Base-by-base conservation (phyloP, 177 flowering plant genomes). In the Tripterygium wilfordii region DNA sequence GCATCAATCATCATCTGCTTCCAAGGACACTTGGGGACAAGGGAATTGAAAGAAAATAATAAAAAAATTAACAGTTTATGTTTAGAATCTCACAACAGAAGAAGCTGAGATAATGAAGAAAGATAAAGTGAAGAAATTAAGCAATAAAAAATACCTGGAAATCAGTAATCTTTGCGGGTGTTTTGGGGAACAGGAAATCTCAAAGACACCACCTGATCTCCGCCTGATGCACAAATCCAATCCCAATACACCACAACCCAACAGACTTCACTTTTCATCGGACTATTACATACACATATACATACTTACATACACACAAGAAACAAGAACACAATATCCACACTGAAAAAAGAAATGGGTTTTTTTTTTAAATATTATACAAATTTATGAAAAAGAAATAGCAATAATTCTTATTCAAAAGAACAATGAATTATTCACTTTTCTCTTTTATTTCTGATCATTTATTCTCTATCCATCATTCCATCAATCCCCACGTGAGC, bases 141-240 rank as follows among this genome's bases (percentile, higher is more conserved):
- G 31, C 24, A 55, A 36, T 35, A 47, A 48, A 53, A 53, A 57
- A 57, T 60, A 72, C 83, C 83, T 74, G 70, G 70, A 71, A 60
- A 63, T 52, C 67, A 38, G 77, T 52, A 58, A 42, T 42, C 63
- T 47, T 33, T 70, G 85, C 63, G 64, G 57, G 58, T 50, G 46
- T 59, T 40, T 44, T 59, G 69, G 86, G 80, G 76, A 73, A 74
- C 84, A 76, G 50, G 45, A 70, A 61, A 68, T 64, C 73, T 67
- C 28, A 39, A 58, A 43, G 61, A 68, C 68, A 74, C 65, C 68
- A 66, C 45, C 70, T 59, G 67, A 79, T 78, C 82, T 79, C n/a
- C n/a, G n/a, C 76, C 49, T 73, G 61, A 72, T 53, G 68, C 45
- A 50, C 48, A 71, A 63, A 42, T 28, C 42, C 54, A 53, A 66